These are phyloP conservation scores for Amaranthus cruentus DNA, from an alignment of 148 eudicot genomes.

Conservation along the genomic window DNA sequence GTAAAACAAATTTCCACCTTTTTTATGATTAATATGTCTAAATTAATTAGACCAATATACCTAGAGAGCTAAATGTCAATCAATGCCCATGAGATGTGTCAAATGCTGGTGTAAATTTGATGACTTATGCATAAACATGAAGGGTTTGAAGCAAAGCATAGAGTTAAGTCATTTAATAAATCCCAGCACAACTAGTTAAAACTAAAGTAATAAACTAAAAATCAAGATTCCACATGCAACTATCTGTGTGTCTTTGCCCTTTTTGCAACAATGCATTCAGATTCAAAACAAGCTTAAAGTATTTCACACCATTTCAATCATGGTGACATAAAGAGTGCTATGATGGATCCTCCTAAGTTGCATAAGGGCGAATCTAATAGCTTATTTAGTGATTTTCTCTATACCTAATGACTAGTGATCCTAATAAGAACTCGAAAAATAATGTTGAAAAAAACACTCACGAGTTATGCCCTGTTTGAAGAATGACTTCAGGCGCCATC, in stretches of 20 bases:
- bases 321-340: not conserved
- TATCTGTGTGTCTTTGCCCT: not conserved
- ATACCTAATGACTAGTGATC: not conserved
- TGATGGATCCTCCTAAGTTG: not conserved
- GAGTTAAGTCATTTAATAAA: not conserved
- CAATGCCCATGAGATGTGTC: slow-evolving; percentile 3
- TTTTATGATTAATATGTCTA: not conserved
- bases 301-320: not conserved
- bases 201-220: not conserved
- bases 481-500: slow-evolving; percentile 99
- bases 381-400: not conserved
- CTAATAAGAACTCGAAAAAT: not conserved
- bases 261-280: not conserved
- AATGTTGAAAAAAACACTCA: slow-evolving; percentile 35
- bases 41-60: not conserved
- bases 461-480: slow-evolving; percentile 93
- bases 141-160: not conserved
- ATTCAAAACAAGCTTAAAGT: not conserved
- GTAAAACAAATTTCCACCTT: not conserved
- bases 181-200: not conserved
- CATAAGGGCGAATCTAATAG: not conserved
- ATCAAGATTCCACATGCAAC: not conserved
- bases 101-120: not conserved
- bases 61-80: not conserved
- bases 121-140: not conserved